A percentile compares a stretch with the other conserved stretches of the same genome.
phyloP scores from a whole-genome alignment of 2,329 filamentous ascomycete genomes.

The Aplosporella prunicola region DNA sequence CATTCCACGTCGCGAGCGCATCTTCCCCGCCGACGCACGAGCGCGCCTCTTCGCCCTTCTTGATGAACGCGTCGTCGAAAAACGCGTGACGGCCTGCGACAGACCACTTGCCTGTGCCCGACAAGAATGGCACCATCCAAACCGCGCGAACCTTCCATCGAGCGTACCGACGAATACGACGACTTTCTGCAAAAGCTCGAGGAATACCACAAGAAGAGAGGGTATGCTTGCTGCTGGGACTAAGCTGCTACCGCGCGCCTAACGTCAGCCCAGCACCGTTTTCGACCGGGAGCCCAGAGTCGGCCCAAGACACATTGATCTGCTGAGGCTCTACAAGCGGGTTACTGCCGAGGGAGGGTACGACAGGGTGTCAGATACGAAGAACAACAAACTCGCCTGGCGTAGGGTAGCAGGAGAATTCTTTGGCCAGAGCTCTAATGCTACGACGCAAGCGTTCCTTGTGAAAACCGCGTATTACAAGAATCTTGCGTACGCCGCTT shows the following conservation, averaged over 20 bases:
- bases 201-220: constrained; percentile 68
- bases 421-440: constrained; percentile 62
- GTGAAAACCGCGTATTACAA: constrained; percentile 86
- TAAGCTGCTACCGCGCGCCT: constrained; percentile 19
- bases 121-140: constrained; percentile 37
- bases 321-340: constrained; percentile 68
- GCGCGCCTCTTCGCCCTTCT: constrained; percentile 2
- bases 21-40: constrained; percentile 3
- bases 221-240: constrained; percentile 35
- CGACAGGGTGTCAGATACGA: constrained; percentile 57
- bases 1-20: constrained; percentile 8
- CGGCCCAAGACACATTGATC: constrained; percentile 64
- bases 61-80: too few relatives aligned
- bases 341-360: constrained; percentile 74
- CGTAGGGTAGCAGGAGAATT: constrained; percentile 68
- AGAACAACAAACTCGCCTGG: constrained; percentile 80
- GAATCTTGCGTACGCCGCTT: constrained; percentile 54
- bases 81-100: neutral
- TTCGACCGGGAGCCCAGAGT: constrained; percentile 77
- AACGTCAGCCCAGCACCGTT: constrained; percentile 43
- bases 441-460: constrained; percentile 74
- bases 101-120: neutral
- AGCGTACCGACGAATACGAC: constrained; percentile 55
- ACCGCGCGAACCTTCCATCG: constrained; percentile 37
- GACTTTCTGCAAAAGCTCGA: constrained; percentile 67